These are phyloP conservation scores for Strombidium stylifer DNA, from an alignment of 73 alveolate species.

Conservation along the genomic window DNA sequence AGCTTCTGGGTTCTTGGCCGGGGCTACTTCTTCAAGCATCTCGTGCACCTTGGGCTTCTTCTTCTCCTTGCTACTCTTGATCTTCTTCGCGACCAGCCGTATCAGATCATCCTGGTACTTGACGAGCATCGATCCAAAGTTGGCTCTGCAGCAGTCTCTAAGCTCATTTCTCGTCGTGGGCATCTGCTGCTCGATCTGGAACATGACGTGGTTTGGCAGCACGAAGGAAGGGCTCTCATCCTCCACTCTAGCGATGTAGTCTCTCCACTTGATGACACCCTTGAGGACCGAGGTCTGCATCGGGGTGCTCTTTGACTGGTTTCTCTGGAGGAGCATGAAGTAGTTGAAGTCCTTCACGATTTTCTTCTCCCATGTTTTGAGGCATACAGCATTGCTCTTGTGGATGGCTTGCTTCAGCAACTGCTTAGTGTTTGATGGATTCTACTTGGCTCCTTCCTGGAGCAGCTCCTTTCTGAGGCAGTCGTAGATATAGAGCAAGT, in stretches of 20 bases:
- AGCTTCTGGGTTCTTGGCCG: too few species aligned
- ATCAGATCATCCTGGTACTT: constrained; percentile 9
- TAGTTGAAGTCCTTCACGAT: constrained; percentile 42
- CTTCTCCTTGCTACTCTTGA: neutral
- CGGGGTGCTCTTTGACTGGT: neutral
- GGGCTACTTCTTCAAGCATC: neutral
- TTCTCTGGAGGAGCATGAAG: constrained; percentile 19
- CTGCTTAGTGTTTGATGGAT: neutral
- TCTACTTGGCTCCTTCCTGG: neutral
- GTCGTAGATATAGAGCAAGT: constrained; percentile 92
- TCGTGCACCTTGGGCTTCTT: constrained; percentile 2
- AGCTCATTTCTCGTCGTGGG: constrained; percentile 23
- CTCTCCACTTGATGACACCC: constrained; percentile 46
- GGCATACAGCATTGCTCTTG: constrained; percentile 22
- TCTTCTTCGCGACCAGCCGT: neutral
- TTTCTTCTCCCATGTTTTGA: constrained; percentile 34
- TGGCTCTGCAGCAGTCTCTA: constrained; percentile 21
- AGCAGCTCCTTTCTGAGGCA: constrained; percentile 27
- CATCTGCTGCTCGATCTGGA: constrained; percentile 29
- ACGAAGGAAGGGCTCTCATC: constrained; percentile 48
- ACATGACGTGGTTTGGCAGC: constrained; percentile 48
- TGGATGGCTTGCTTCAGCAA: neutral
- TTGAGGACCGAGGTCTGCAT: constrained; percentile 20
- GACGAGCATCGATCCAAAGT: neutral
- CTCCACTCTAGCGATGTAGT: constrained; percentile 49